These are phyloP conservation scores for Podaxis sp. DNA, from an alignment of 768 basidiomycete genomes.

Conservation along the genomic window DNA sequence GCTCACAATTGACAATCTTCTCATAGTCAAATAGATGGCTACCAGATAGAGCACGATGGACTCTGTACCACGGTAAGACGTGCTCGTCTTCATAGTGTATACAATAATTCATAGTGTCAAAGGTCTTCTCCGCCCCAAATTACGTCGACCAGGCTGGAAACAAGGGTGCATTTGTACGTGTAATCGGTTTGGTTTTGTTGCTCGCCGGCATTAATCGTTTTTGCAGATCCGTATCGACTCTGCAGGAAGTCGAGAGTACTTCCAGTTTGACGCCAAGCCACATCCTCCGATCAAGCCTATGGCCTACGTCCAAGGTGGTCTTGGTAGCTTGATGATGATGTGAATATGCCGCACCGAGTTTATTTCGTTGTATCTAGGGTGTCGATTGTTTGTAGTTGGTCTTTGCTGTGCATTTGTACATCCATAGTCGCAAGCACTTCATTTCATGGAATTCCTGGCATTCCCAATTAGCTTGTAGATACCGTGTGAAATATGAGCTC, in stretches of 20 bases:
- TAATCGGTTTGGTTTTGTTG: background rate
- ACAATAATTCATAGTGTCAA: conserved; percentile 15
- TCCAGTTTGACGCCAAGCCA: conserved; percentile 81
- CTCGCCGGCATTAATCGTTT: conserved; percentile 6
- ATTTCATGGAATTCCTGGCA: background rate
- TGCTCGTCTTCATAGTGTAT: background rate
- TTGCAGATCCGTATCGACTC: conserved; percentile 82
- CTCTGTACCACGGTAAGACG: conserved; percentile 82
- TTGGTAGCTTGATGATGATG: conserved; percentile 72
- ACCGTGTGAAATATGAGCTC: conserved; percentile 9
- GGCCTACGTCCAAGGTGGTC: conserved; percentile 77
- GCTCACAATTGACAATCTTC: background rate
- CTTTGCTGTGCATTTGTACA: conserved; percentile 5
- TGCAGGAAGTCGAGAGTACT: conserved; percentile 68
- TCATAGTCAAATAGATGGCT: conserved; percentile 61
- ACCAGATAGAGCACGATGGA: conserved; percentile 92
- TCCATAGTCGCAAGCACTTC: background rate
- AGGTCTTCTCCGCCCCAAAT: conserved; percentile 96
- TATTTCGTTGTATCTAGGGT: background rate
- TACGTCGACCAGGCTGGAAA: conserved; percentile 92
- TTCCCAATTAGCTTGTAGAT: conserved; percentile 4
- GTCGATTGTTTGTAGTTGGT: background rate
- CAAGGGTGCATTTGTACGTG: conserved; percentile 85
- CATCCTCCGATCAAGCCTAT: conserved; percentile 93
- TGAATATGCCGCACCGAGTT: background rate